A percentile compares a stretch with the other conserved stretches of the same genome.
These are phyloP conservation scores for Cryptosporidium tyzzeri DNA, from an alignment of 169 alveolate species.

Conservation along the genomic window DNA sequence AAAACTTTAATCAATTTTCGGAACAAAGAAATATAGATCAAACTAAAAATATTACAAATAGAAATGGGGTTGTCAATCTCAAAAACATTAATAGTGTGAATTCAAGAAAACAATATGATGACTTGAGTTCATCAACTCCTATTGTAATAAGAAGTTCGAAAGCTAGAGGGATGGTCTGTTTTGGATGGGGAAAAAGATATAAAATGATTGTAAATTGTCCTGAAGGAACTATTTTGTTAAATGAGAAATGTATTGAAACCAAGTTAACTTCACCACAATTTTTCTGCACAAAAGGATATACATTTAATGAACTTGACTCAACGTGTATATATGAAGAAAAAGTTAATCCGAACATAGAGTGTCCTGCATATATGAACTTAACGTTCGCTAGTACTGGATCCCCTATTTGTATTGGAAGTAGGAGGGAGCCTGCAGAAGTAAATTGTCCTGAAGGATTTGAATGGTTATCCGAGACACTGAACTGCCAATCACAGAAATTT, in stretches of 20 bases:
- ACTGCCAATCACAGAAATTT: constrained; percentile 50
- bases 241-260: constrained; percentile 68
- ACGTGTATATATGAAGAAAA: constrained; percentile 38
- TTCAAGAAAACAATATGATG: constrained; percentile 19
- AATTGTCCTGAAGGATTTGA: constrained; percentile 66
- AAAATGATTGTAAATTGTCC: constrained; percentile 74
- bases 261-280: constrained; percentile 30
- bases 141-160: constrained; percentile 51
- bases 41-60: not conserved
- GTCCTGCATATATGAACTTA: constrained; percentile 49
- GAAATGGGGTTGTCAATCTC: not conserved
- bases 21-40: constrained; percentile 1
- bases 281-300: constrained; percentile 50
- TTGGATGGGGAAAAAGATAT: constrained; percentile 75
- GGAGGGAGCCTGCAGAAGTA: constrained; percentile 60
- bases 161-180: constrained; percentile 62
- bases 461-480: constrained; percentile 48
- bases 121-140: constrained; percentile 42
- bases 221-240: constrained; percentile 46
- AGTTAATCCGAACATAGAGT: constrained; percentile 33
- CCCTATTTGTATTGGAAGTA: constrained; percentile 47
- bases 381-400: constrained; percentile 11
- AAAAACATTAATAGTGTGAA: not conserved
- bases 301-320: constrained; percentile 11
- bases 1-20: not conserved